Base-by-base conservation (phyloP, 2,329 filamentous ascomycete species). In the Chaetomium strumarium region DNA sequence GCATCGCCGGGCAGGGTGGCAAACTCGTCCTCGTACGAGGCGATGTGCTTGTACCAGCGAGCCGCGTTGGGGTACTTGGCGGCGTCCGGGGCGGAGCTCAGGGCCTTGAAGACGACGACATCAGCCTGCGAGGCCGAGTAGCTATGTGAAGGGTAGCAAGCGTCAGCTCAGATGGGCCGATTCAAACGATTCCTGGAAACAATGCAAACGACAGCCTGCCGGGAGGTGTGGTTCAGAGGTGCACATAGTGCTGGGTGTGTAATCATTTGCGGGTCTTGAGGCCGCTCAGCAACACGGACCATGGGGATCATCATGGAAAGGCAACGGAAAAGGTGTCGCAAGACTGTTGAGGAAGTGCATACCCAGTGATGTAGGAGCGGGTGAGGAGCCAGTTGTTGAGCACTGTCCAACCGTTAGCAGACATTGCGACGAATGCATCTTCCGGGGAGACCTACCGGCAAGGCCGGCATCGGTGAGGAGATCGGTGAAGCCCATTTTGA, bases 31-130 rank as follows among this genome's bases (percentile, higher is more conserved):
- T 95, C 85, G 78, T 88, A 96, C 65, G 88, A 87, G 72, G 88
- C 83, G 70, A 96, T 89, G 84, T 99, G 92, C 84, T 95, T 96
- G 85, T 96, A 96, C 93, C 93, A 99, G 74, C 93, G 87, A 70
- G 89, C 90, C 68, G 87, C 90, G 78, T 96, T 80, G 68, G 92
- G 90, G 84, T 87, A 96, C 80, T 95, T 95, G 72, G 80, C 78
- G 67, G 86, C 81, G 63, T 86, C 84, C 65, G 93, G 93, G 56
- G 83, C 74, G 64, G 79, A 75, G 68, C 79, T 84, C 71, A 96
- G 74, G 67, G 88, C 88, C 84, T 97, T 95, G 88, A 88, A 97
- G 77, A 84, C 84, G 74, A 86, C 88, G 67, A 95, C 92, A 79
- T 99, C 93, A 75, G 93, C 93, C 81, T 99, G 93, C 66, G 89